Percentiles rank a stretch among this genome's conserved stretches.
These are phyloP conservation scores for Aureobasidium sp. DNA, from an alignment of 2,329 filamentous ascomycete genomes.

Conservation along the genomic window DNA sequence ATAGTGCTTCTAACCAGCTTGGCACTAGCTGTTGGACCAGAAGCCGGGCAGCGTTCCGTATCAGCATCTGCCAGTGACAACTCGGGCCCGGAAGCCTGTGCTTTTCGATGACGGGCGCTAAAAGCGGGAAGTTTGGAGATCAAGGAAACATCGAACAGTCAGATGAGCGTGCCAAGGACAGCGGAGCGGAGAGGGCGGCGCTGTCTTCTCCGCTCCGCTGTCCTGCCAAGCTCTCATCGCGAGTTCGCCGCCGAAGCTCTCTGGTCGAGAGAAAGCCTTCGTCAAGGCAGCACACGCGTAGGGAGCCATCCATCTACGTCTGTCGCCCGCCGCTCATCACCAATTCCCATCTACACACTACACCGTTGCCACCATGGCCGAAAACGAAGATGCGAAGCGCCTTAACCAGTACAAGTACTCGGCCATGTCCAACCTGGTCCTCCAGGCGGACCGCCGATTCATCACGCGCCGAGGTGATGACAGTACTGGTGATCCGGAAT, in stretches of 20 bases:
- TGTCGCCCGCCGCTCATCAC: constrained; percentile 15
- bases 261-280: neutral
- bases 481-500: constrained; percentile 94
- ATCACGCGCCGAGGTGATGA: constrained; percentile 89
- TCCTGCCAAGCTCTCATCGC: neutral
- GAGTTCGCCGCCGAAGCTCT: constrained; percentile 15
- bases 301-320: constrained; percentile 12
- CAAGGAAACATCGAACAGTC: no score
- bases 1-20: no score
- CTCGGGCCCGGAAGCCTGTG: no score
- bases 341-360: neutral
- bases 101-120: no score
- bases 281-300: constrained; percentile 17
- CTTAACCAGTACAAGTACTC: constrained; percentile 35
- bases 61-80: no score
- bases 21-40: no score
- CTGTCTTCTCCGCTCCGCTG: no score
- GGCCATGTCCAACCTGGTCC: constrained; percentile 97
- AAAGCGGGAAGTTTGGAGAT: no score
- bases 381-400: constrained; percentile 29
- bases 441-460: constrained; percentile 98
- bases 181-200: no score
- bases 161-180: no score
- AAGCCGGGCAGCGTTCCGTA: no score
- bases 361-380: constrained; percentile 24